phyloP scores from a whole-genome alignment of 176 grass and related monocot species.

The Triticum dicoccoides region DNA sequence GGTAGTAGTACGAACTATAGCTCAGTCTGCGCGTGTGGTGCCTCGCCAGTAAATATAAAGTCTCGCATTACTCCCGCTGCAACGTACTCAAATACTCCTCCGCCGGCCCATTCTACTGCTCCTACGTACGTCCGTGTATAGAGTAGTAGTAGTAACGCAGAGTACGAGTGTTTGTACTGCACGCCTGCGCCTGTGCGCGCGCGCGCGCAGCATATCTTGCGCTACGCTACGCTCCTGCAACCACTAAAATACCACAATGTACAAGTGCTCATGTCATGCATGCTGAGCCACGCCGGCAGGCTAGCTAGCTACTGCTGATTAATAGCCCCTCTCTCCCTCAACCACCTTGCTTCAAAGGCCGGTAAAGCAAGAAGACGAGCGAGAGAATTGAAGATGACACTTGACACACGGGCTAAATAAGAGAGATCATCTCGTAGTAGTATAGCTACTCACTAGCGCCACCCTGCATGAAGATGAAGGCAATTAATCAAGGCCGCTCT shows the following conservation, averaged over 20 bases:
- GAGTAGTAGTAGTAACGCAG: background rate
- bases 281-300: background rate
- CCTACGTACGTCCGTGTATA: background rate
- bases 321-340: slow-evolving; percentile 17
- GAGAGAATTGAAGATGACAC: background rate
- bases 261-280: background rate
- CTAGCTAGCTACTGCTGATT: slow-evolving; percentile 8
- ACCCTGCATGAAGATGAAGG: background rate
- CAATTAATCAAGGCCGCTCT: background rate
- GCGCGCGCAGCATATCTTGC: background rate
- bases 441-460: background rate
- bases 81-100: background rate
- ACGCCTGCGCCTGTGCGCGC: background rate
- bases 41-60: background rate
- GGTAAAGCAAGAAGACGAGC: background rate
- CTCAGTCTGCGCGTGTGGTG: slow-evolving; percentile 23
- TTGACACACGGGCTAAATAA: background rate
- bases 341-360: slow-evolving; percentile 39
- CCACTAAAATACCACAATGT: background rate
- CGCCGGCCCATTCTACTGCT: background rate
- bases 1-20: background rate
- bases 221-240: background rate
- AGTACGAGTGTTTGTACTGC: no score
- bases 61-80: slow-evolving; percentile 17
- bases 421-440: background rate